phyloP scores from a whole-genome alignment of 768 basidiomycete species.

The Lepiota subincarnata region DNA sequence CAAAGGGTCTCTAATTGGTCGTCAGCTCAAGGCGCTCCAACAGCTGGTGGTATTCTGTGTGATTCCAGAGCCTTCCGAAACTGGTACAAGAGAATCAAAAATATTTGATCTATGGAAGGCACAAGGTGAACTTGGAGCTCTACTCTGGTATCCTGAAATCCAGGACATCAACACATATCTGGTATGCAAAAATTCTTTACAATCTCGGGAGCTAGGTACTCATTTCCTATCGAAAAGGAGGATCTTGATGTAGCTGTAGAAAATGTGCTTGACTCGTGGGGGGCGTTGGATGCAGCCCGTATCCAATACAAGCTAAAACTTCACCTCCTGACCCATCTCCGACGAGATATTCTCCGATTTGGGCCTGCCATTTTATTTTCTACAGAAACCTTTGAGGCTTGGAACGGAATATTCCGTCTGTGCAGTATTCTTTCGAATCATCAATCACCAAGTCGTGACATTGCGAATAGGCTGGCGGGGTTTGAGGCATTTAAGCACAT shows the following conservation, averaged over 20 bases:
- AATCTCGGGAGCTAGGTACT: too few species aligned
- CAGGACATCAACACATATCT: conserved; percentile 23
- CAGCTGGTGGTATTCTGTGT: conserved; percentile 28
- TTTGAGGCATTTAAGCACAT: conserved; percentile 31
- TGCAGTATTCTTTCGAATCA: conserved; percentile 32
- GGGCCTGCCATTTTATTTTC: conserved; percentile 30
- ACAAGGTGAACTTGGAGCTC: conserved; percentile 24
- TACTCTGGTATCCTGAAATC: conserved; percentile 28
- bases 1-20: conserved; percentile 29
- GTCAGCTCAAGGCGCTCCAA: conserved; percentile 30
- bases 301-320: conserved; percentile 28
- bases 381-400: conserved; percentile 36
- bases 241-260: conserved; percentile 17
- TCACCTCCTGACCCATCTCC: conserved; percentile 27
- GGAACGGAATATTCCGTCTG: conserved; percentile 33
- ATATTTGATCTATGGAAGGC: conserved; percentile 27
- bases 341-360: conserved; percentile 24
- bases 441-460: conserved; percentile 32
- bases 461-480: conserved; percentile 20
- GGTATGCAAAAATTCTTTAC: conserved; percentile 14
- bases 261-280: conserved; percentile 21
- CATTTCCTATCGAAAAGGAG: too few species aligned
- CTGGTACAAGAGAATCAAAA: too few species aligned
- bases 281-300: conserved; percentile 19
- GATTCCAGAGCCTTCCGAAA: too few species aligned